A percentile compares a stretch with the other conserved stretches of the same genome.
Evolutionary conservation across 148 eudicot species (phyloP).

Genomic region (Pharnaceum exiguum): DNA sequence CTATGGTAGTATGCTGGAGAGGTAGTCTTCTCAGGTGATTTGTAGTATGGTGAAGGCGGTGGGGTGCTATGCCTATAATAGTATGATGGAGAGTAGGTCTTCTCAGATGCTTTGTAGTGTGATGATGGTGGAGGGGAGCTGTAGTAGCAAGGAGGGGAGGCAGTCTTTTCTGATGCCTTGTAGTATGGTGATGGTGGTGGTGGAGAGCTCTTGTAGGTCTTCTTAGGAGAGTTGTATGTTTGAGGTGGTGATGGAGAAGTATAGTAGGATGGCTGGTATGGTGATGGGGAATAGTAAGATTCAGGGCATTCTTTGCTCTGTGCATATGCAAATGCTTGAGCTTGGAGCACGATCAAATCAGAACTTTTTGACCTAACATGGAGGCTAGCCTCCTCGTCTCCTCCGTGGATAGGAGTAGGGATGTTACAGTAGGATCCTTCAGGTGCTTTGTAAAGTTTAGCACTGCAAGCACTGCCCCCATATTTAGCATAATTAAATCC

Average conservation of each 20-base stretch:
- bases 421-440: no score
- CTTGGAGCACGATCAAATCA: no score
- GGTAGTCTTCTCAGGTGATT: neutral
- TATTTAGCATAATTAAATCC: no score
- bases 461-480: no score
- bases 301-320: no score
- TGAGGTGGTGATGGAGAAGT: neutral
- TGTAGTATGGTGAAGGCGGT: neutral
- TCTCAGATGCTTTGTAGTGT: neutral
- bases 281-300: conserved; percentile 1
- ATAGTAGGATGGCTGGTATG: neutral
- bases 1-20: neutral
- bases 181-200: neutral
- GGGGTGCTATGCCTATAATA: neutral
- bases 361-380: no score
- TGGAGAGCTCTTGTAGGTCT: neutral
- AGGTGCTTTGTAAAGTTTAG: no score
- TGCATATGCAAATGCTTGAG: no score
- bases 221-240: neutral
- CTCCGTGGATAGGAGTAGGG: no score
- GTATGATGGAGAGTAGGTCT: neutral
- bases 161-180: neutral
- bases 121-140: neutral
- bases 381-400: no score
- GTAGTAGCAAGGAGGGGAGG: neutral